A percentile compares a stretch with the other conserved stretches of the same genome.
phyloP scores from a whole-genome alignment of 2,329 filamentous ascomycete genomes.

The Hypoxylon sp. region DNA sequence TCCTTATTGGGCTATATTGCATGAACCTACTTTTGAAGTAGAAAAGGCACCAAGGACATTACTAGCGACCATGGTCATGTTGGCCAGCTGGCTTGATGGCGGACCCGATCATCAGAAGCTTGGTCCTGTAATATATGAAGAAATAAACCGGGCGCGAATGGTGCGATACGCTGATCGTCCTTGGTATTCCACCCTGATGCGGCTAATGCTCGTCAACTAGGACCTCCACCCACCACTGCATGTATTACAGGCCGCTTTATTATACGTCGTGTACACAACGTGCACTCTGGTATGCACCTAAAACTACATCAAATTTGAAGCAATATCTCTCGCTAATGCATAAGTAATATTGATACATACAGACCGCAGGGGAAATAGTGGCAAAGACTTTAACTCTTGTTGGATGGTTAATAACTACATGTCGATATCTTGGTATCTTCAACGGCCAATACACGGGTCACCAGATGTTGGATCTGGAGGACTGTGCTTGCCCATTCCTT shows the following conservation, averaged over 20 bases:
- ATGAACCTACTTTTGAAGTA: slow-evolving; percentile 36
- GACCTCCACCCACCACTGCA: slow-evolving; percentile 35
- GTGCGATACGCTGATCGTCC: slow-evolving; percentile 22
- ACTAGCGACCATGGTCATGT: slow-evolving; percentile 44
- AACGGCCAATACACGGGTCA: slow-evolving; percentile 39
- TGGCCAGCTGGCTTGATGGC: slow-evolving; percentile 48
- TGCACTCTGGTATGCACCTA: slow-evolving; percentile 40
- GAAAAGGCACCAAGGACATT: slow-evolving; percentile 35
- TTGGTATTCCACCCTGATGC: slow-evolving; percentile 1
- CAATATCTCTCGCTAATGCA: background rate
- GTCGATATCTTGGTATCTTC: slow-evolving; percentile 45
- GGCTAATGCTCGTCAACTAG: slow-evolving; percentile 29
- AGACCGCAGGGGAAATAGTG: slow-evolving; percentile 45
- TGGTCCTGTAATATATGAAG: slow-evolving; percentile 42
- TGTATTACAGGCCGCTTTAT: slow-evolving; percentile 43
- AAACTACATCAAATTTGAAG: background rate
- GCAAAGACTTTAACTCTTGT: slow-evolving; percentile 45
- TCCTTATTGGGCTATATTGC: slow-evolving; percentile 46
- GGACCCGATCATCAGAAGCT: slow-evolving; percentile 43
- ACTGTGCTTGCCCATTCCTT: slow-evolving; percentile 26
- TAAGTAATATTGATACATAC: slow-evolving; percentile 1
- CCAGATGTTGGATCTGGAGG: slow-evolving; percentile 9
- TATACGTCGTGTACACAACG: slow-evolving; percentile 45
- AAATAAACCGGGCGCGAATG: slow-evolving; percentile 41
- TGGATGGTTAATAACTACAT: slow-evolving; percentile 44